Evolutionary conservation across 176 grass and related monocot genomes (phyloP), one percentile per base, ranked within the genome.

Genomic region (Carex cristatella): DNA sequence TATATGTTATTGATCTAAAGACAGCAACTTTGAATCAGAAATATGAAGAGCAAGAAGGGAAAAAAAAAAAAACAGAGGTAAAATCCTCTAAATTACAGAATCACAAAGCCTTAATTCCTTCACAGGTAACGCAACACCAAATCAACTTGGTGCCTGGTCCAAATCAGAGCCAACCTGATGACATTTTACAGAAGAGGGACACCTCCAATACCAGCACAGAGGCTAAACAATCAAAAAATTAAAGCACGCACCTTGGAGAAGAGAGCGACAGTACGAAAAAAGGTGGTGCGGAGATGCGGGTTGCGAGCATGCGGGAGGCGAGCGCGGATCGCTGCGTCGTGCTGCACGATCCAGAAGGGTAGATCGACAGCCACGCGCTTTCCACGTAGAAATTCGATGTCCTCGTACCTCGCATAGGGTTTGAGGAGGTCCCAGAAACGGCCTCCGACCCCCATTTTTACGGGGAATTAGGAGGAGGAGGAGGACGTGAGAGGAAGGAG

Each of bases 321-420:
- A 8, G 88, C 85, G 42, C 83, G 89, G 65, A 93, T 85, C 86
- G 91, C 93, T 58, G 91, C 85, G 68, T 91, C 94, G 69, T 98
- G 95, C 76, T 92, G 92, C 65, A 98, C 88, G 80, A 98, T 59
- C 95, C 92, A 98, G 86, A 92, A 98, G 83, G 95, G 94, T 69
- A 98, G 95, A 79, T 98, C 95, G 54, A 94, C 88, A 82, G 95
- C 95, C 59, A 98, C 93, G 70, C 91, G 93, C 83, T 94, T 90
- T 80, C 91, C 88, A 55, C 89, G 93, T 61, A 98, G 93, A 89
- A 80, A 89, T 11, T 89, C 93, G 53, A 89, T 86, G 5, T 76
- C 91, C 55, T 98, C 93, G 33, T 88, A 79, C 57, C 83, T 83
- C 32, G 86, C 91, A 80, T 87, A 93, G 62, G 91, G 95, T 79